These are phyloP conservation scores for Physcomitrium patens DNA, from an alignment of 225 moss, liverwort and hornwort species.

Conservation along the genomic window DNA sequence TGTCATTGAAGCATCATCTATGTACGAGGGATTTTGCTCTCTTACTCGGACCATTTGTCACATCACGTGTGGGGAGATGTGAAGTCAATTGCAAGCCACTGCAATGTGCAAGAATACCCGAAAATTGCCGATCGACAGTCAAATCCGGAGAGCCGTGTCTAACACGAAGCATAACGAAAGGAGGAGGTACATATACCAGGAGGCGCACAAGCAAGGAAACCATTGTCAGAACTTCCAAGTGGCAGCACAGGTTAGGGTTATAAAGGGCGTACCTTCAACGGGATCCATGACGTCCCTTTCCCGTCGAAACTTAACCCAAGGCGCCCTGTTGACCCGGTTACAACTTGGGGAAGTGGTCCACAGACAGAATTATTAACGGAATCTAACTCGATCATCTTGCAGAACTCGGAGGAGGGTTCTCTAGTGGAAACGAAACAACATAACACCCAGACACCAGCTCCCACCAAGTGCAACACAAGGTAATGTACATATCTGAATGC, in stretches of 20 bases:
- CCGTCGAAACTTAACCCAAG: neutral
- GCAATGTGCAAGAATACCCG: slow-evolving; percentile 6
- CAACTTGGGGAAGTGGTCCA: too few relatives aligned
- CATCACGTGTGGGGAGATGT: neutral
- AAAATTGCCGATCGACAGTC: neutral
- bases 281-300: neutral
- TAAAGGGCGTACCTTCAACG: neutral
- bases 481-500: too few relatives aligned
- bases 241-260: neutral
- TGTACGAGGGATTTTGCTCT: slow-evolving; percentile 10
- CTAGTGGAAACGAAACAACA: too few relatives aligned
- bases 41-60: neutral
- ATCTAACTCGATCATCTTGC: too few relatives aligned
- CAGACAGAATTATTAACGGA: too few relatives aligned
- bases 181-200: neutral
- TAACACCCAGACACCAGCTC: too few relatives aligned
- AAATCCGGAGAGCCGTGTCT: neutral
- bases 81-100: slow-evolving; percentile 9
- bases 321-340: too few relatives aligned
- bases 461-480: too few relatives aligned
- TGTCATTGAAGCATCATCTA: slow-evolving; percentile 22
- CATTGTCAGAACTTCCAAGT: too few relatives aligned
- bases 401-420: too few relatives aligned
- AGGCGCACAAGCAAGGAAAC: too few relatives aligned
- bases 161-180: neutral